Conservation (phyloP, 2,329 filamentous ascomycete genomes). For the Xylaria sp. region DNA sequence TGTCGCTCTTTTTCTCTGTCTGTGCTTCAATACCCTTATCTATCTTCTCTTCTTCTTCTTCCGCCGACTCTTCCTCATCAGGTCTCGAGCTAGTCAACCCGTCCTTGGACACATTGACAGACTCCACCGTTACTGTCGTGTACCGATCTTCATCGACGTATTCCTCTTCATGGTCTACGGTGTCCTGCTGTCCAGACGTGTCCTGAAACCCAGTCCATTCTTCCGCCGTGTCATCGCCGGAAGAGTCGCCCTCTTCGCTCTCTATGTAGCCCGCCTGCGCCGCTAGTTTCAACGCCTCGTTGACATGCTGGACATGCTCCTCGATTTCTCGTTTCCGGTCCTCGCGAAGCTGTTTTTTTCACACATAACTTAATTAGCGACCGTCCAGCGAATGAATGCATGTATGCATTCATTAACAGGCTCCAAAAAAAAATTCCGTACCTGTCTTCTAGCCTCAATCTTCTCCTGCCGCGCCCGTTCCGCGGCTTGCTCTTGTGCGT, state of each 20-base stretch:
- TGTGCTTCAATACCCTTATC: slow-evolving; percentile 16
- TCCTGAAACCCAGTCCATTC: slow-evolving; percentile 76
- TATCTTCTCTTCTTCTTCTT: slow-evolving; percentile 53
- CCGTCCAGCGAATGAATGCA: not conserved
- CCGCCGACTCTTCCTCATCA: slow-evolving; percentile 53
- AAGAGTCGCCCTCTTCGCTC: slow-evolving; percentile 49
- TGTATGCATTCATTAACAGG: not conserved
- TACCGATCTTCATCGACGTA: slow-evolving; percentile 97
- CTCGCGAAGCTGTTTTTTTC: slow-evolving; percentile 74
- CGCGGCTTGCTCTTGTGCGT: slow-evolving; percentile 83
- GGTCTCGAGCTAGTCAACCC: slow-evolving; percentile 70
- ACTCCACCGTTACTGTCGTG: slow-evolving; percentile 93
- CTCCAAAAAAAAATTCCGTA: slow-evolving; percentile 52
- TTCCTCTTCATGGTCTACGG: slow-evolving; percentile 84
- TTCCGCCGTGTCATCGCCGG: slow-evolving; percentile 47
- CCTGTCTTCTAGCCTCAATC: slow-evolving; percentile 79
- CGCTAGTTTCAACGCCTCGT: slow-evolving; percentile 73
- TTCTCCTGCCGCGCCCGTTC: slow-evolving; percentile 82
- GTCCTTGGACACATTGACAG: slow-evolving; percentile 81
- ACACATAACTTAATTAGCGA: not conserved
- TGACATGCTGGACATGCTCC: slow-evolving; percentile 81
- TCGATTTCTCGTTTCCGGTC: slow-evolving; percentile 85
- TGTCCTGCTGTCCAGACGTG: slow-evolving; percentile 53
- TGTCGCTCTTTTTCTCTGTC: slow-evolving; percentile 19
- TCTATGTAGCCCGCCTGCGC: slow-evolving; percentile 59